Evolutionary conservation across 116 monocot species (phyloP).

Genomic region (Iris pallida): DNA sequence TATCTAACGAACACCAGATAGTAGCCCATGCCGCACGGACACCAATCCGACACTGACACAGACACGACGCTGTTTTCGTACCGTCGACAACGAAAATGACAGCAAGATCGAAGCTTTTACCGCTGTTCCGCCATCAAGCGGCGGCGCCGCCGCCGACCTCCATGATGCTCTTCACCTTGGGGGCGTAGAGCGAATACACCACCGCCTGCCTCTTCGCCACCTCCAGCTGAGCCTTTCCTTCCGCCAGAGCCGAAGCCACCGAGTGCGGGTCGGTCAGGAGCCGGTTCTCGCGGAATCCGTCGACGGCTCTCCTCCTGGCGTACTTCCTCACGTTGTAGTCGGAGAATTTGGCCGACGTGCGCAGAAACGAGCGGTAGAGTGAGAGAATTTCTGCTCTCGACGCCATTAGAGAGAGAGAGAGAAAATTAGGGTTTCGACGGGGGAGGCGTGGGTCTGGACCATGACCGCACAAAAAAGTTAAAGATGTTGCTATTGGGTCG

Average conservation of each 20-base stretch:
- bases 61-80: too few species aligned
- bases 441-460: too few species aligned
- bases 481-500: too few species aligned
- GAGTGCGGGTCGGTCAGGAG: constrained; percentile 45
- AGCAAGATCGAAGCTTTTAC: too few species aligned
- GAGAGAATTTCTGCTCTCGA: constrained; percentile 39
- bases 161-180: constrained; percentile 79
- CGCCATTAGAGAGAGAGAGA: constrained; percentile 1
- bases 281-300: constrained; percentile 56
- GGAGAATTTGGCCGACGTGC: constrained; percentile 51
- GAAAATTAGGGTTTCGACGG: too few species aligned
- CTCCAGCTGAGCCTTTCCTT: constrained; percentile 74
- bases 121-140: too few species aligned
- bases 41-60: too few species aligned
- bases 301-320: constrained; percentile 43
- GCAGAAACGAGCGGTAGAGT: constrained; percentile 65
- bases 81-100: too few species aligned
- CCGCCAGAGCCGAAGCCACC: constrained; percentile 33
- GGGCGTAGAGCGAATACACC: constrained; percentile 71
- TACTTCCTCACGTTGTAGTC: constrained; percentile 89
- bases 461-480: too few species aligned
- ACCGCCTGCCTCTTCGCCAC: constrained; percentile 60
- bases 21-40: too few species aligned
- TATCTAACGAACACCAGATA: too few species aligned
- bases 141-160: constrained; percentile 39